These are phyloP conservation scores for Rhodosporidiobolus odoratus DNA, from an alignment of 768 basidiomycete species.

Conservation along the genomic window DNA sequence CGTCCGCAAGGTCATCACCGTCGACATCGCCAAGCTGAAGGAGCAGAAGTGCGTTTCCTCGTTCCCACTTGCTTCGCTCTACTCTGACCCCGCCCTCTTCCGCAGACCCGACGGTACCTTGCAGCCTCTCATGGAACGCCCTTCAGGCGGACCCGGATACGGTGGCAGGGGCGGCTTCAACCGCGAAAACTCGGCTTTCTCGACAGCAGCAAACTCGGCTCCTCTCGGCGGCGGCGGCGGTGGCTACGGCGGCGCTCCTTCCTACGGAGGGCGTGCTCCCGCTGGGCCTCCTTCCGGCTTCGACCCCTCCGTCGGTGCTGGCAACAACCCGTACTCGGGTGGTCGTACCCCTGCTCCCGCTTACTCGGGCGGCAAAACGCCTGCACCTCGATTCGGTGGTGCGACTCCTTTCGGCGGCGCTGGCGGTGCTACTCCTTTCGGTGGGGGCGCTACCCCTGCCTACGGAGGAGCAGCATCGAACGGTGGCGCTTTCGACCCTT, in stretches of 20 bases:
- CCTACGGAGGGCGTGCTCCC: not conserved
- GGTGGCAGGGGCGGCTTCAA: constrained; percentile 10
- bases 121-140: constrained; percentile 23
- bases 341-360: constrained; percentile 40
- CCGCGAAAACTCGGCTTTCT: constrained; percentile 17
- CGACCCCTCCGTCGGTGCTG: not conserved
- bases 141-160: constrained; percentile 11
- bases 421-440: constrained; percentile 23
- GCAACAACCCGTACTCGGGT: constrained; percentile 14
- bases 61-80: not conserved
- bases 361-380: constrained; percentile 33
- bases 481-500: constrained; percentile 13
- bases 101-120: constrained; percentile 26
- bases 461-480: constrained; percentile 1
- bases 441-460: constrained; percentile 5
- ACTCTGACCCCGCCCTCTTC: not conserved
- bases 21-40: constrained; percentile 46
- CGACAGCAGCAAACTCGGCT: constrained; percentile 14
- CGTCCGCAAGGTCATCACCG: constrained; percentile 79
- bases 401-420: constrained; percentile 31
- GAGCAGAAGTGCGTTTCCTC: constrained; percentile 17
- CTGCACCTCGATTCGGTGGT: constrained; percentile 21
- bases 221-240: constrained; percentile 20
- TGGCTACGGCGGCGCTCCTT: constrained; percentile 4
- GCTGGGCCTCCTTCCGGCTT: not conserved